Evolutionary conservation across 208 protist genomes (phyloP).

Genomic region (Porcisia hertigi): DNA sequence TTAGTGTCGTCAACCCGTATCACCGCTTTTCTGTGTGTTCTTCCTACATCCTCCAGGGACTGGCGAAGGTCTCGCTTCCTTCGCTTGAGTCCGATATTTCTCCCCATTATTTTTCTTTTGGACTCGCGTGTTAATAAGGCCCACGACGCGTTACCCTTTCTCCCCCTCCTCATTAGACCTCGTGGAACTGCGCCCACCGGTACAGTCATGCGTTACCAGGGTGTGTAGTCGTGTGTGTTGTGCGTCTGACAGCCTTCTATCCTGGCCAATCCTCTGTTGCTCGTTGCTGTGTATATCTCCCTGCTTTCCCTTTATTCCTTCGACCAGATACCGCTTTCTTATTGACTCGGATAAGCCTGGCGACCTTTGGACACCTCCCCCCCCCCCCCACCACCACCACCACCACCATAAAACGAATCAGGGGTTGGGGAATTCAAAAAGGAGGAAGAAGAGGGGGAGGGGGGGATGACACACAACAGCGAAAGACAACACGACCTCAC

Average conservation of each 20-base stretch:
- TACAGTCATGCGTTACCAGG: not conserved
- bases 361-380: no score
- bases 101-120: not conserved
- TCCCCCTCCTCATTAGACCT: not conserved
- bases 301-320: no score
- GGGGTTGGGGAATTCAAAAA: not conserved
- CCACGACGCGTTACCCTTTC: not conserved
- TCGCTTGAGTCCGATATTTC: not conserved
- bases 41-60: not conserved
- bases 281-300: not conserved
- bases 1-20: not conserved
- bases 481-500: not conserved
- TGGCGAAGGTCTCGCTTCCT: not conserved
- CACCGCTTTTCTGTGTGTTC: not conserved
- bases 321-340: no score
- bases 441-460: not conserved
- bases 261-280: not conserved
- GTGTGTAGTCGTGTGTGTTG: not conserved
- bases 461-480: not conserved
- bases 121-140: not conserved
- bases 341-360: no score
- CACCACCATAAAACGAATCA: not conserved
- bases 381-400: no score
- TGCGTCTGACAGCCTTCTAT: not conserved
- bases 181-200: not conserved